phyloP scores from a whole-genome alignment of 1,284 basidiomycete species.

The Apiotrichum sp. region DNA sequence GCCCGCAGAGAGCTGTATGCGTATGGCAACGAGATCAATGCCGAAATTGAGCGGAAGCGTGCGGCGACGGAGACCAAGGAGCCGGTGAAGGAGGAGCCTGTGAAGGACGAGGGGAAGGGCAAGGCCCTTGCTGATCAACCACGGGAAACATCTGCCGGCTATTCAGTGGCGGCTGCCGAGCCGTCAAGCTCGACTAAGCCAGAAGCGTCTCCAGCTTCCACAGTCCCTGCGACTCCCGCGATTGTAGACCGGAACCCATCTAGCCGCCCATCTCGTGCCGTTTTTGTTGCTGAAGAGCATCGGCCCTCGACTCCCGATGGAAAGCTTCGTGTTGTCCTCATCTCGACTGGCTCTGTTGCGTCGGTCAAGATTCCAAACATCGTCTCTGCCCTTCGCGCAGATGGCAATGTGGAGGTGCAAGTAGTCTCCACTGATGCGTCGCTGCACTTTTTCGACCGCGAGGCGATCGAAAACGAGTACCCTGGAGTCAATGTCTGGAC shows the following conservation, averaged over 20 bases:
- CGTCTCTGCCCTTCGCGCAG: slow-evolving; percentile 57
- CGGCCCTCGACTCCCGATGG: slow-evolving; percentile 31
- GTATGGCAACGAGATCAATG: slow-evolving; percentile 14
- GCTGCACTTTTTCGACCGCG: slow-evolving; percentile 66
- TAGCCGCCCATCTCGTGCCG: not conserved
- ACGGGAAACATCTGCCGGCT: not conserved
- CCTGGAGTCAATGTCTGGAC: slow-evolving; percentile 69
- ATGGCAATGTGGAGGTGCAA: slow-evolving; percentile 68
- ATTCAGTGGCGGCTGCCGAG: not conserved
- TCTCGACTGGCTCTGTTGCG: slow-evolving; percentile 88
- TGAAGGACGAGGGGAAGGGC: not conserved
- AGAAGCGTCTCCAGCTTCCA: not conserved
- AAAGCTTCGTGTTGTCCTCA: slow-evolving; percentile 64
- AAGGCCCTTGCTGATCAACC: not conserved
- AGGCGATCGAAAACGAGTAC: slow-evolving; percentile 47
- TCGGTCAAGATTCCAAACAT: slow-evolving; percentile 90
- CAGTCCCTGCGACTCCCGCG: not conserved
- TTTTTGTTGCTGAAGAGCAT: slow-evolving; percentile 31
- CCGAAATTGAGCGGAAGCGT: not conserved
- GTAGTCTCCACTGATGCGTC: slow-evolving; percentile 76
- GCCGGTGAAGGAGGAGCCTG: not conserved
- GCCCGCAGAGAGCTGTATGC: slow-evolving; percentile 36
- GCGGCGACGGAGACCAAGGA: not conserved
- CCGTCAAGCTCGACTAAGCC: no score
- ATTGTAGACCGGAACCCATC: slow-evolving; percentile 6